Percentiles rank a stretch among this genome's conserved stretches.
phyloP scores from a whole-genome alignment of 2,329 filamentous ascomycete species.

The Ciborinia camelliae region DNA sequence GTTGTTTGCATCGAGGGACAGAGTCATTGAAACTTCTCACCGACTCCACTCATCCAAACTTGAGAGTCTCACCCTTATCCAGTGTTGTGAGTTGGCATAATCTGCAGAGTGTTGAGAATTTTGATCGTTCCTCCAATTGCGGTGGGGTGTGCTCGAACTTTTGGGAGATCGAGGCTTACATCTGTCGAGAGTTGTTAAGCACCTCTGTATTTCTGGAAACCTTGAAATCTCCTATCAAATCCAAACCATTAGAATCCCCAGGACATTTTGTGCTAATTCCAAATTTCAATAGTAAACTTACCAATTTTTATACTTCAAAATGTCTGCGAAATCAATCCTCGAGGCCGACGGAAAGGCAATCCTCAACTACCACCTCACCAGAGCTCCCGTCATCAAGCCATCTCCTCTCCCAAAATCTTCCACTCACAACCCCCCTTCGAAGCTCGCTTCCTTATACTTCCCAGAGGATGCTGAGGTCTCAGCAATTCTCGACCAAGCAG shows the following conservation, averaged over 20 bases:
- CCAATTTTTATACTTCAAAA: slow-evolving; percentile 44
- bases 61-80: background rate
- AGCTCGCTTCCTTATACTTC: slow-evolving; percentile 90
- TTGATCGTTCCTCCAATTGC: slow-evolving; percentile 5
- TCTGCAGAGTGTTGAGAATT: slow-evolving; percentile 2
- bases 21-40: background rate
- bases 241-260: background rate
- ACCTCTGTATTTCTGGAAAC: background rate
- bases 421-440: slow-evolving; percentile 89
- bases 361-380: slow-evolving; percentile 99
- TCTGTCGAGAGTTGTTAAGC: background rate
- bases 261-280: slow-evolving; percentile 5
- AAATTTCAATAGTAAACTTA: slow-evolving; percentile 18
- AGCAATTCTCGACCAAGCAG: slow-evolving; percentile 87
- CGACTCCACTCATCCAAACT: background rate
- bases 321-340: slow-evolving; percentile 96
- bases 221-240: slow-evolving; percentile 3
- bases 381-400: slow-evolving; percentile 95
- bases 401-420: slow-evolving; percentile 80
- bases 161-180: background rate
- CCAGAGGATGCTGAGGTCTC: slow-evolving; percentile 80
- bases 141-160: background rate
- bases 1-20: background rate
- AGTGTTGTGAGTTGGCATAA: slow-evolving; percentile 16
- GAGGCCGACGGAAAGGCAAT: slow-evolving; percentile 99